Evolutionary conservation across 2,329 filamentous ascomycete species (phyloP), one percentile per base, ranked within the genome.

Genomic region (Xylariaceae sp.): DNA sequence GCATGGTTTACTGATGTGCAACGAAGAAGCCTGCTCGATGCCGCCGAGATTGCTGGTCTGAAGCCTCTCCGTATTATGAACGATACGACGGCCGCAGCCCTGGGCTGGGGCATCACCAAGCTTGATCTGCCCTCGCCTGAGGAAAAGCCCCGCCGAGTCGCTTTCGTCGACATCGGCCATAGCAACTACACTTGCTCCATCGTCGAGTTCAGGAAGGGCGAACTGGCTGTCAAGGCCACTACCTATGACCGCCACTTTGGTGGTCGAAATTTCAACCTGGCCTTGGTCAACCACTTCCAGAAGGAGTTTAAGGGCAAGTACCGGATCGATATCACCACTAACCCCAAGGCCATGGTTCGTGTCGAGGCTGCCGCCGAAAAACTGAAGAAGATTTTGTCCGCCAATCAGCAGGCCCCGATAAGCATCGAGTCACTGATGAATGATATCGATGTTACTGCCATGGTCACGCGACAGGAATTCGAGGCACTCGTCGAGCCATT

Each of bases 351-450:
- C 56, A 85, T 89, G 75, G 87, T 93, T 65, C 91, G 95, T 74
- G 90, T 96, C 67, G 84, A 90, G 42, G 87, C 91, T 60, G 92
- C 90, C 54, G 92, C 93, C 52, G 95, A 99, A 84, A 97, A 96
- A 84, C 80, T 96, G 73, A 99, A 99, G 88, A 98, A 98, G 87
- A 88, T 98, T 53, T 82, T 99, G 54, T 98, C 93, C 37, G 95
- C 95, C 73, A 98, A 98, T 80, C 89, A 93, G 67, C 85, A 89
- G 71, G 92, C 93, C 18, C 91, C 93, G 48, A 78, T 99, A 75
- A 98, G 93, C 82, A 96, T 99, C 70, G 95, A 99, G 81, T 97
- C 93, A 37, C 82, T 99, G 67, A 98, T 99, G 93, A 96, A 98
- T 77, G 95, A 99, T 74, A 81, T 96, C 60, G 95, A 99, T 74